These are phyloP conservation scores for Rhododendron mucronatum DNA, from an alignment of 148 eudicot genomes.

Conservation along the genomic window DNA sequence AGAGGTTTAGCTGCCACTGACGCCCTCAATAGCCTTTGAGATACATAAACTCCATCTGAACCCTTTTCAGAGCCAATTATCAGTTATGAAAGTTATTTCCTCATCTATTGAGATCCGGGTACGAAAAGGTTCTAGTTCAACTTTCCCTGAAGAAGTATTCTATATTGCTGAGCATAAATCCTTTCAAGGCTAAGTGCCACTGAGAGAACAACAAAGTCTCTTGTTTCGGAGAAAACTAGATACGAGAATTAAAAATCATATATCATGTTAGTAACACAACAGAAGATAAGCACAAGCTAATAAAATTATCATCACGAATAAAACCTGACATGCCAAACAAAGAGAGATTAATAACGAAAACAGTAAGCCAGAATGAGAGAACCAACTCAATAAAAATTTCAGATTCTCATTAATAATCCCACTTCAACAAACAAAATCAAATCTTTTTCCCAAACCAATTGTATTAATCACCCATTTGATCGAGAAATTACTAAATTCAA, in stretches of 20 bases:
- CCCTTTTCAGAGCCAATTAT: not conserved
- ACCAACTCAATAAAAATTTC: not conserved
- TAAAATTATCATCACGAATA: not conserved
- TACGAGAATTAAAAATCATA: not conserved
- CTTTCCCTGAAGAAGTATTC: not conserved
- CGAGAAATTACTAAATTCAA: not conserved
- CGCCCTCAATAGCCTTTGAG: not conserved
- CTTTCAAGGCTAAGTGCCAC: not conserved
- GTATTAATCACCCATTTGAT: not conserved
- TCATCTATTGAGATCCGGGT: not conserved
- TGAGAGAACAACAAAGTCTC: not conserved
- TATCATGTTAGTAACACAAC: not conserved
- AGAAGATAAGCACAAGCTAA: not conserved
- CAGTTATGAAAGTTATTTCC: not conserved
- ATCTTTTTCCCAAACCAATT: not conserved
- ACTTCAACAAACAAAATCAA: not conserved
- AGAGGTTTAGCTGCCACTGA: not conserved
- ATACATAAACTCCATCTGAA: not conserved
- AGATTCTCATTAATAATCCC: conserved; percentile 1
- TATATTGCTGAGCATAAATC: not conserved
- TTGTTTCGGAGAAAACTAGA: not conserved
- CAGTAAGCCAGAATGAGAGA: not conserved
- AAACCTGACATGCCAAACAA: not conserved
- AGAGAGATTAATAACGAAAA: not conserved
- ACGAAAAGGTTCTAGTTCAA: not conserved